phyloP scores from a whole-genome alignment of 345 rosid genomes.

The Brassica nigra region DNA sequence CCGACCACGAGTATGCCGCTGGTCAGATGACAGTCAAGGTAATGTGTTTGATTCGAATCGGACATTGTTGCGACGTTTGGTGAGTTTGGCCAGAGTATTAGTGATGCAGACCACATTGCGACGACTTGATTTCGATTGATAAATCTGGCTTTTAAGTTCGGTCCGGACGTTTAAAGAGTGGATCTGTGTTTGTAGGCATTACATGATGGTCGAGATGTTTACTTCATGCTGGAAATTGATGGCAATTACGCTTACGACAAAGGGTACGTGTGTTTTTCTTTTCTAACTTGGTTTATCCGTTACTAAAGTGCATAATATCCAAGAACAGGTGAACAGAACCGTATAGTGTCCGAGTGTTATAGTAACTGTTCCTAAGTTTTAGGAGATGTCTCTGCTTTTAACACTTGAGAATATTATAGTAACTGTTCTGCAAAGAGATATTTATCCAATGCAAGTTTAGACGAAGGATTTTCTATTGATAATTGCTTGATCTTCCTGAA shows the following conservation, averaged over 20 bases:
- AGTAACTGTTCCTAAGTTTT: constrained; percentile 7
- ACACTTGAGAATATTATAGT: constrained; percentile 1
- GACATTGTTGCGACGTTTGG: neutral
- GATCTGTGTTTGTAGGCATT: constrained; percentile 58
- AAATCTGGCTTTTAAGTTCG: neutral
- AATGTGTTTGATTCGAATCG: constrained; percentile 13
- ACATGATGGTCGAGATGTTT: constrained; percentile 86
- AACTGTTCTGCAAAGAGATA: neutral
- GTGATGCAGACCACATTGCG: neutral
- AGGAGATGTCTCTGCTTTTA: constrained; percentile 8
- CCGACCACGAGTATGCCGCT: constrained; percentile 66
- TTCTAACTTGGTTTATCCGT: neutral
- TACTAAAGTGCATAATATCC: neutral
- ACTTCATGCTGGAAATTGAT: constrained; percentile 83
- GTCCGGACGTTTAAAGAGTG: neutral
- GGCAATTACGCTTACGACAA: constrained; percentile 78
- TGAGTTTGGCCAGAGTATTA: neutral
- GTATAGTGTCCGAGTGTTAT: neutral
- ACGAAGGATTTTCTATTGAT: neutral
- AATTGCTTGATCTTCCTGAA: neutral
- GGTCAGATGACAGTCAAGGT: constrained; percentile 94
- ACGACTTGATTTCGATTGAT: constrained; percentile 16
- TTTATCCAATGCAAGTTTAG: neutral
- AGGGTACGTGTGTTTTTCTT: constrained; percentile 54
- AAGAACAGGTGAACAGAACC: constrained; percentile 1